Base-by-base conservation (phyloP, 2,329 filamentous ascomycete species). In the Drechslerella coelobrocha region DNA sequence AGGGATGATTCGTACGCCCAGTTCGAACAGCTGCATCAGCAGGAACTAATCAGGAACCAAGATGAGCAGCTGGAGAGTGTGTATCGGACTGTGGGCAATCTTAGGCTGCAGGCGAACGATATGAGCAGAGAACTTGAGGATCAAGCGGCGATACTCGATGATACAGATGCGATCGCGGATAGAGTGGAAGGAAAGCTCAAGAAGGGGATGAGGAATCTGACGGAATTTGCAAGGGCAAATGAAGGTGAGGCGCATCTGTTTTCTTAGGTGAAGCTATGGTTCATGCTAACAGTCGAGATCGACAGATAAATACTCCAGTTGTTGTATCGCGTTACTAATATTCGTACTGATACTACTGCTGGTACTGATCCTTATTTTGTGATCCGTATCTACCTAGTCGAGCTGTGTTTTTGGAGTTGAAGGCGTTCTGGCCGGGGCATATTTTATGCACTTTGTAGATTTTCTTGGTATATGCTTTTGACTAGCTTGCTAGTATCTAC, bases 91-190 rank as follows among this genome's bases (percentile, higher is more conserved):
- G 94, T 99, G 23, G 93, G 92, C 1, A 97, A 92, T 78, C 80
- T 99, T 77, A 84, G 93, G 61, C 84, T 89, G 77, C 94, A 97
- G 83, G 95, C 94, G 1, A 88, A 95, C 79, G 90, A 92, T 75
- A 99, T 99, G 93, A 93, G 94, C 1, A 84, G 93, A 63, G 94
- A 99, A 81, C 83, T 99, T 48, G 95, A 97, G 80, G 94, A 99
- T 81, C 94, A 99, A 83, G 85, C 59, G 9, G 90, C 92, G 79
- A 89, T 97, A 85, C 83, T 99, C 63, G 88, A 94, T 73, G 88
- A 90, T 56, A 89, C 95, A 41, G 93, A 97, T 79, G 85, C 83
- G 27, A 83, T 96, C 62, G 91, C 91, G 2, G 92, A 97, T 78
- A 84, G 93, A 31, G 92, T 99, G 0, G 90, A 91, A 12, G 90